Conservation (phyloP, 306 rosid genomes). For the Prunus mira region DNA sequence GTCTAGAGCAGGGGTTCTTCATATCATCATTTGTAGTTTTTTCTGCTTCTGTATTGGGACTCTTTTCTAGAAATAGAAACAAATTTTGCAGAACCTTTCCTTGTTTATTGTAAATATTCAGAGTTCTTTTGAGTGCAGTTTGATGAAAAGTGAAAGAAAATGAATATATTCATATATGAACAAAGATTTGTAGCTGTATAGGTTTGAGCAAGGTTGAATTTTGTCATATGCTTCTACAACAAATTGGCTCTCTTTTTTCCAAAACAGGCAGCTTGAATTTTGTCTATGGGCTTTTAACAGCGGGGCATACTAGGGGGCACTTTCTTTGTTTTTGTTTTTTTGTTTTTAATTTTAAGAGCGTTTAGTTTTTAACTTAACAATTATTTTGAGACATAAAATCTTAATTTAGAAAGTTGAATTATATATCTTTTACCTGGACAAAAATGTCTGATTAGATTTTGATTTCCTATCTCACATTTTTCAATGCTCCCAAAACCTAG, state of each 20-base stretch:
- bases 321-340: too few relatives aligned
- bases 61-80: neutral
- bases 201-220: neutral
- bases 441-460: too few relatives aligned
- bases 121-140: neutral
- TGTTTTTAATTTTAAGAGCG: too few relatives aligned
- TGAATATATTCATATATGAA: neutral
- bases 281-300: too few relatives aligned
- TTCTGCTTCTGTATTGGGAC: neutral
- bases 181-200: neutral
- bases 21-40: neutral
- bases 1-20: neutral
- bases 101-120: neutral
- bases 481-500: neutral
- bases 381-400: too few relatives aligned
- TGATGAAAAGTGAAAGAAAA: neutral
- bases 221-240: neutral
- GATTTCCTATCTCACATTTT: neutral
- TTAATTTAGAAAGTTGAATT: neutral
- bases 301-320: too few relatives aligned
- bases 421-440: neutral
- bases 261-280: neutral
- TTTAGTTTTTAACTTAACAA: too few relatives aligned
- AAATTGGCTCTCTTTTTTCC: neutral
- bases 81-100: neutral